phyloP scores from a whole-genome alignment of 495 filamentous ascomycete genomes.

The Talaromyces liani region DNA sequence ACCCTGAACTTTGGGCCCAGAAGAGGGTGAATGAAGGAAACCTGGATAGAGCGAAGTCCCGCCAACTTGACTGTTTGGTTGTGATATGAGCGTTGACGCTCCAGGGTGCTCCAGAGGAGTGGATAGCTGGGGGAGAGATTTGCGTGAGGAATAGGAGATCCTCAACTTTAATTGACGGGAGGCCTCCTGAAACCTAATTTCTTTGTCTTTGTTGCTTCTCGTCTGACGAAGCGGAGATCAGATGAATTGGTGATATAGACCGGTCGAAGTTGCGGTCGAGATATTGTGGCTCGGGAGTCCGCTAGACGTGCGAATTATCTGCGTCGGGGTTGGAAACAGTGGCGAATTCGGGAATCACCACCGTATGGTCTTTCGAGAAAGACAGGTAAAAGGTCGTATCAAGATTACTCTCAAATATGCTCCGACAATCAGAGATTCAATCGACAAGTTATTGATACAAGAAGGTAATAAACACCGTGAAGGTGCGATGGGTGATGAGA shows the following conservation, averaged over 20 bases:
- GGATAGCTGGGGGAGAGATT: background rate
- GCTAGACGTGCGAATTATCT: background rate
- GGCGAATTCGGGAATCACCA: background rate
- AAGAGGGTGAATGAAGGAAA: conserved; percentile 85
- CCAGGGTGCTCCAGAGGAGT: conserved; percentile 7
- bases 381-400: background rate
- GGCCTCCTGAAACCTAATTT: background rate
- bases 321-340: background rate
- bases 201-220: background rate
- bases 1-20: conserved; percentile 85
- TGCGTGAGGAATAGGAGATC: background rate
- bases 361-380: background rate
- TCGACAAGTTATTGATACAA: conserved; percentile 1
- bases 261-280: background rate
- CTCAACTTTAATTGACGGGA: background rate
- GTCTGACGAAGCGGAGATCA: background rate
- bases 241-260: background rate
- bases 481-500: conserved; percentile 4
- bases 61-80: conserved; percentile 87
- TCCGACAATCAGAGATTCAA: background rate
- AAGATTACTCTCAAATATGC: background rate
- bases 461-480: conserved; percentile 3
- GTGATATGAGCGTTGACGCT: conserved; percentile 6
- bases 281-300: background rate
- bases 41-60: conserved; percentile 68